Percentiles rank a stretch among this genome's conserved stretches.
These are phyloP conservation scores for Gynandropsis gynandra DNA, from an alignment of 345 rosid species.

Conservation along the genomic window DNA sequence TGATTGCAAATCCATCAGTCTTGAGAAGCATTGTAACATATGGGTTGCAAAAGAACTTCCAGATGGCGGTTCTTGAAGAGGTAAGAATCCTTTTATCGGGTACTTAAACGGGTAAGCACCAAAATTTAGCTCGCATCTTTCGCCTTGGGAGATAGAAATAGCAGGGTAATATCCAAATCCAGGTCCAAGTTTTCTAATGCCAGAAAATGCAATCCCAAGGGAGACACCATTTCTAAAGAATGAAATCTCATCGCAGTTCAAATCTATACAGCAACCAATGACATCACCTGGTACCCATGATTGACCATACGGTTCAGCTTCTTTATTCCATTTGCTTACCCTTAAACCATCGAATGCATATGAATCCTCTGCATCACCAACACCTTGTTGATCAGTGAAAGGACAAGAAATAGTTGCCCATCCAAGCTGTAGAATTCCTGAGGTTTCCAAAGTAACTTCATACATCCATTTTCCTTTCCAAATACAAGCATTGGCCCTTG, in stretches of 20 bases:
- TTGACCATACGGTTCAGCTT: slow-evolving; percentile 73
- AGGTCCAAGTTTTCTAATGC: slow-evolving; percentile 74
- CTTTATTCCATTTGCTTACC: slow-evolving; percentile 84
- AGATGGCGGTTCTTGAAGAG: slow-evolving; percentile 61
- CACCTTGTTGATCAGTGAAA: slow-evolving; percentile 88
- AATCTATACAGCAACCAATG: slow-evolving; percentile 89
- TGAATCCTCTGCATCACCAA: slow-evolving; percentile 97
- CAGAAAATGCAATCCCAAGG: slow-evolving; percentile 73
- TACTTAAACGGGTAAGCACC: slow-evolving; percentile 78
- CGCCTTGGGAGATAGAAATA: slow-evolving; percentile 85
- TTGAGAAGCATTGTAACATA: slow-evolving; percentile 63
- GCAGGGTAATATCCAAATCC: slow-evolving; percentile 90
- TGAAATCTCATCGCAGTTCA: slow-evolving; percentile 59
- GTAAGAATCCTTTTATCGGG: slow-evolving; percentile 55
- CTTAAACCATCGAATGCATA: slow-evolving; percentile 97
- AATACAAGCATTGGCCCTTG: slow-evolving; percentile 74
- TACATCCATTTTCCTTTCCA: slow-evolving; percentile 99
- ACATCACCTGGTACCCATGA: slow-evolving; percentile 89
- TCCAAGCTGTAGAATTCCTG: slow-evolving; percentile 91
- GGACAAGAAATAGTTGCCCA: slow-evolving; percentile 93
- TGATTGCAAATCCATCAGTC: slow-evolving; percentile 48
- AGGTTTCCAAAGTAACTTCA: slow-evolving; percentile 84
- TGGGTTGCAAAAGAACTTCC: slow-evolving; percentile 36
- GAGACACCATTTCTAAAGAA: slow-evolving; percentile 78
- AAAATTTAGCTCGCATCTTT: slow-evolving; percentile 77